Base-by-base conservation (phyloP, 2,329 filamentous ascomycete genomes). In the Paraphaeosphaeria minitans region DNA sequence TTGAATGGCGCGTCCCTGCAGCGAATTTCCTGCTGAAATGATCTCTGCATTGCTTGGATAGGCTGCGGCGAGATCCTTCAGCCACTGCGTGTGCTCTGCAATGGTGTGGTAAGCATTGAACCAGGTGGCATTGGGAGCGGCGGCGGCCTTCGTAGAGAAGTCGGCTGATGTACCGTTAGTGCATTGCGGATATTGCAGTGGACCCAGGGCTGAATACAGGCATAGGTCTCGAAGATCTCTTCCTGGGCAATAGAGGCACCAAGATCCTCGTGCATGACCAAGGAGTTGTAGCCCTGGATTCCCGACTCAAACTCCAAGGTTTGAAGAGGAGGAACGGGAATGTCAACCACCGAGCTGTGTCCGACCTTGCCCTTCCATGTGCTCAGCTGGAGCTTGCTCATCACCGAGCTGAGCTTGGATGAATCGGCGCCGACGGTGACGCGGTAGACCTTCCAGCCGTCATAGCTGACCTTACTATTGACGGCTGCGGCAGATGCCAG, bases 231-330 rank as follows among this genome's bases (percentile, higher is more conserved):
- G 56, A 73, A 73, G 3, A 58, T 58, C 13, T 68, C 61, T 59
- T 77, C 75, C 12, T 68, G 64, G 13, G 69, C 60, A 51, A 77
- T 75, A 8, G 74, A 73, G n/a, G 63, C 59, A 31, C 75, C 75
- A 56, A 77, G 69, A 21, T 77, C 68, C n/a, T 75, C 68, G 55
- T 77, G 74, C 71, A 77, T 76, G 43, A 76, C 49, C 55, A 66
- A 60, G 9, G 67, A 71, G 48, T 72, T 64, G n/a, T 75, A 55
- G 33, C 59, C 65, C 39, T 66, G 56, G 24, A 67, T 68, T 31
- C 68, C 65, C 42, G 65, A 53, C 46, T 73, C 66, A 41, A 76
- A 75, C 7, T 68, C 67, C 39, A 63, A 52, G 50, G 74, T 55
- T 42, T 72, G 66, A 21, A 71, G 59, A 7, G 75, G 74, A 6